phyloP scores from a whole-genome alignment of 139 green algal species.

The Chlorella sorokiniana region DNA sequence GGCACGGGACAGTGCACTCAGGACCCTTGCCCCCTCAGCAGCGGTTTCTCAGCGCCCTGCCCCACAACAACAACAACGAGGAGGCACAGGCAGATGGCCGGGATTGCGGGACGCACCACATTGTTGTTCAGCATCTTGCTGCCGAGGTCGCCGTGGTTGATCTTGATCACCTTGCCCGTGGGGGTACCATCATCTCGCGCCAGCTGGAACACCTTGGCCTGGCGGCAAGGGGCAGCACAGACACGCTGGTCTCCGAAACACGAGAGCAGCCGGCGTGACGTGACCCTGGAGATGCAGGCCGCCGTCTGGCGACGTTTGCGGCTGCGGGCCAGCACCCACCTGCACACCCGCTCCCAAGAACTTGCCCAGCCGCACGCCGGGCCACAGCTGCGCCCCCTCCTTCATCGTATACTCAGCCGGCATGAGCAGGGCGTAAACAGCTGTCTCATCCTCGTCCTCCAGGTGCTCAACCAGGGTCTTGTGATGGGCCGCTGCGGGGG shows the following conservation, averaged over 20 bases:
- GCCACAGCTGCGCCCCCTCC: slow-evolving; percentile 22
- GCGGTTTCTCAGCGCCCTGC: background rate
- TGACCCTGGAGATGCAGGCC: too few species aligned
- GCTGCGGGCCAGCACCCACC: background rate
- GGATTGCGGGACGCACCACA: background rate
- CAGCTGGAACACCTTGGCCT: slow-evolving; percentile 38
- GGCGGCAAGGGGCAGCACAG: background rate
- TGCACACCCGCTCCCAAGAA: slow-evolving; percentile 30
- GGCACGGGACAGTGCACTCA: too few species aligned
- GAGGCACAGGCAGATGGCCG: background rate
- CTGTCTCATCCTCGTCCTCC: background rate
- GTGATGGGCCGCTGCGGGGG: too few species aligned
- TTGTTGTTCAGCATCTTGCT: slow-evolving; percentile 37
- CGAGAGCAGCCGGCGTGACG: background rate
- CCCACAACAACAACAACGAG: background rate
- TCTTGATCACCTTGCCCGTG: slow-evolving; percentile 42
- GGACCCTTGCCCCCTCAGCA: background rate
- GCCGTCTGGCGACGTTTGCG: background rate
- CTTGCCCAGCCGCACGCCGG: slow-evolving; percentile 10
- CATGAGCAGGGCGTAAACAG: background rate
- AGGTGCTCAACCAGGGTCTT: background rate
- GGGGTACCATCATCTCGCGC: slow-evolving; percentile 25
- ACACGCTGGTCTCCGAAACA: background rate
- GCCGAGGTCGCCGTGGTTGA: slow-evolving; percentile 32
- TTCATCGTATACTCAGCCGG: background rate